Conservation (phyloP, 352 stramenopile species). For the Globisporangium nodosum region DNA sequence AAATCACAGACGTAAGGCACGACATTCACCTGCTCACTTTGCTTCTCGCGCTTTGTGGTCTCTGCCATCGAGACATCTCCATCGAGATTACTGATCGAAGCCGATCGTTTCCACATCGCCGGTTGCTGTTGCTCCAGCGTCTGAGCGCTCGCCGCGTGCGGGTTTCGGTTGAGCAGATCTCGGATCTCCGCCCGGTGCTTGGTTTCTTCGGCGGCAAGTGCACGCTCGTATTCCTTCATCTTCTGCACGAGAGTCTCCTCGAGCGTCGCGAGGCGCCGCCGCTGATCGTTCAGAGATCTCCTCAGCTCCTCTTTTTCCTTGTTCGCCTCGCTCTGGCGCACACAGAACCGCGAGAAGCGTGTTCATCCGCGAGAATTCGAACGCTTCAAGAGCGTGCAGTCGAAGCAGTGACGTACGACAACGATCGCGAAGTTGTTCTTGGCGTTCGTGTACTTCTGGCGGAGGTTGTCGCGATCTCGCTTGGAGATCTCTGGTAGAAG, state of each 20-base stretch:
- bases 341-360: background rate
- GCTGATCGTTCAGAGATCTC: slow-evolving; percentile 48
- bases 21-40: slow-evolving; percentile 19
- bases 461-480: slow-evolving; percentile 59
- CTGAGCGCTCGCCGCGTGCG: background rate
- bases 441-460: slow-evolving; percentile 73
- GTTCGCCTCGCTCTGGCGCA: slow-evolving; percentile 50
- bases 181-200: slow-evolving; percentile 53
- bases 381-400: background rate
- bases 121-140: slow-evolving; percentile 13
- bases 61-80: background rate
- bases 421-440: slow-evolving; percentile 75
- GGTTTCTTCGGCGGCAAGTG: slow-evolving; percentile 35
- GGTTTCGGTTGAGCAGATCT: slow-evolving; percentile 39
- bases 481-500: slow-evolving; percentile 34
- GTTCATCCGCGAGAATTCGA: background rate
- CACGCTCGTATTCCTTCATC: slow-evolving; percentile 52
- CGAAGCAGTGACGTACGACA: slow-evolving; percentile 26
- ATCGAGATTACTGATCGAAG: slow-evolving; percentile 15
- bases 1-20: background rate
- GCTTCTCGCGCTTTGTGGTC: slow-evolving; percentile 19
- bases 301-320: slow-evolving; percentile 67
- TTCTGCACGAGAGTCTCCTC: slow-evolving; percentile 53
- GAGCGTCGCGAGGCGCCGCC: slow-evolving; percentile 34
- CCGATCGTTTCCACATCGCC: slow-evolving; percentile 10